Conservation (phyloP, 2,329 filamentous ascomycete genomes). For the Fusarium bulbicola region DNA sequence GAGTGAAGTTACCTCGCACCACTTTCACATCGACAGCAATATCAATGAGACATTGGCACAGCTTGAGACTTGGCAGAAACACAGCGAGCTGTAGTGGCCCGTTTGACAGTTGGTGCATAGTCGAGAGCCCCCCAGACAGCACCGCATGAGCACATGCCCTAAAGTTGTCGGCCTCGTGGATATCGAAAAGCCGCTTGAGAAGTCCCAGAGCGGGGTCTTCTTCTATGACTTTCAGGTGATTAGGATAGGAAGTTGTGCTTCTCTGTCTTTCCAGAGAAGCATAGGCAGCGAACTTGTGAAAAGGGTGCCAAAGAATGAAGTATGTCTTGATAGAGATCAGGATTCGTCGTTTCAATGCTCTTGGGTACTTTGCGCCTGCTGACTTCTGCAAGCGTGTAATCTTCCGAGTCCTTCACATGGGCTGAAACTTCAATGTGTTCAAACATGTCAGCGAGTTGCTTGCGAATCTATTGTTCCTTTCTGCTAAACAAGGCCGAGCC, state of each 20-base stretch:
- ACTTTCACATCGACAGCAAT: background rate
- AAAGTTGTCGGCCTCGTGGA: background rate
- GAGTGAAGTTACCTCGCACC: background rate
- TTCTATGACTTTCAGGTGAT: background rate
- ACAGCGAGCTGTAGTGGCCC: rapidly evolving
- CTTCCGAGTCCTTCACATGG: too few relatives aligned
- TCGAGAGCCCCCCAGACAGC: background rate
- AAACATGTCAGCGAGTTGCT: too few relatives aligned
- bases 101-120: rapidly evolving
- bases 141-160: background rate
- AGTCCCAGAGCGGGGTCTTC: background rate
- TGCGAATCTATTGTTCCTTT: too few relatives aligned
- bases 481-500: too few relatives aligned
- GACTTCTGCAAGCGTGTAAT: too few relatives aligned
- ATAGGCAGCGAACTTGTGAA: background rate
- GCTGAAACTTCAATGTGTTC: too few relatives aligned
- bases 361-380: too few relatives aligned
- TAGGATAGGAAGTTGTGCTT: background rate
- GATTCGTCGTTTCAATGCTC: too few relatives aligned
- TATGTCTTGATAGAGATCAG: too few relatives aligned
- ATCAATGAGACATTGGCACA: background rate
- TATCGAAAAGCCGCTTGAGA: background rate
- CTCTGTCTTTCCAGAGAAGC: background rate
- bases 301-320: background rate
- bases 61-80: rapidly evolving